phyloP scores from a whole-genome alignment of 768 basidiomycete species.

The Leccinum broughii region DNA sequence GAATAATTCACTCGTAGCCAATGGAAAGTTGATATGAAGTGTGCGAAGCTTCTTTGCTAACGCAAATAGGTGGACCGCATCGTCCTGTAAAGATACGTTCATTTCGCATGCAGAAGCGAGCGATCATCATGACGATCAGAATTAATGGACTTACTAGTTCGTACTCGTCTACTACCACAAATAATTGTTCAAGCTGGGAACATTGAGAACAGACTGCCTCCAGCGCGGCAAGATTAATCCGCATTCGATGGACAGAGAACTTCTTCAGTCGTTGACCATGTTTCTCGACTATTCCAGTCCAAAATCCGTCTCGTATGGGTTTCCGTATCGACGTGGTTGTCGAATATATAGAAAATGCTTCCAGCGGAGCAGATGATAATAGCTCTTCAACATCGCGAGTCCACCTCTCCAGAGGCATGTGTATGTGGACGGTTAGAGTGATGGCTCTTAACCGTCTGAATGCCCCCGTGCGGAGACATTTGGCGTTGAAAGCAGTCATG shows the following conservation, averaged over 20 bases:
- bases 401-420: conserved; percentile 45
- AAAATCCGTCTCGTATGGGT: no score
- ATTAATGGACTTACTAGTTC: conserved; percentile 41
- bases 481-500: conserved; percentile 45
- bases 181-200: conserved; percentile 57
- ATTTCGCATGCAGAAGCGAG: background rate
- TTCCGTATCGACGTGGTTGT: no score
- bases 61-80: conserved; percentile 37
- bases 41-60: conserved; percentile 48
- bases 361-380: conserved; percentile 50
- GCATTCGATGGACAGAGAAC: conserved; percentile 67
- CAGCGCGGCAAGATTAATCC: conserved; percentile 51
- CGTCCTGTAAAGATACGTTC: conserved; percentile 15
- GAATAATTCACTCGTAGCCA: conserved; percentile 18
- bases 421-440: conserved; percentile 52
- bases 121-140: background rate
- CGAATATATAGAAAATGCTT: conserved; percentile 60
- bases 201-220: conserved; percentile 57
- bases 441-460: conserved; percentile 53
- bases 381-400: conserved; percentile 42
- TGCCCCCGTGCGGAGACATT: conserved; percentile 36
- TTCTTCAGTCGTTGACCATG: conserved; percentile 54
- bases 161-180: conserved; percentile 52
- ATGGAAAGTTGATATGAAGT: conserved; percentile 61
- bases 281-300: no score